phyloP scores from a whole-genome alignment of 2,329 filamentous ascomycete genomes.

The Didymella keratinophila region DNA sequence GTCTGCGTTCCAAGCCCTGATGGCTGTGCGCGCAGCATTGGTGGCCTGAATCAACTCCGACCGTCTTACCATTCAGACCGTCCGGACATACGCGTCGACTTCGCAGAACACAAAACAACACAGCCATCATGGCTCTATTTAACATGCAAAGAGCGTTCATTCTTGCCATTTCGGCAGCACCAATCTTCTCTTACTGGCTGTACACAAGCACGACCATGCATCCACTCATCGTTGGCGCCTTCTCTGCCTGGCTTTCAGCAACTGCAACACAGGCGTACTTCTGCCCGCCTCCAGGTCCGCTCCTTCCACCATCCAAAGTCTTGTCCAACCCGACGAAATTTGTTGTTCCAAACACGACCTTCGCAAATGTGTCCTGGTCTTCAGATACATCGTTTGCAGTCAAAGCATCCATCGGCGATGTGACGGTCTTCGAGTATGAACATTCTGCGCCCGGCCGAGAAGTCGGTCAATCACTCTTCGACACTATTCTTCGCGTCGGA shows the following conservation, averaged over 20 bases:
- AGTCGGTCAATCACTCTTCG: slow-evolving; percentile 21
- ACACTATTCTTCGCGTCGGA: slow-evolving; percentile 33
- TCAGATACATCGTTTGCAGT: slow-evolving; percentile 34
- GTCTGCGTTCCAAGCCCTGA: background rate
- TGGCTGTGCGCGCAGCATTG: slow-evolving; percentile 3
- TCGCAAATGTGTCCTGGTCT: slow-evolving; percentile 15
- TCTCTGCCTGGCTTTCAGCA: slow-evolving; percentile 3
- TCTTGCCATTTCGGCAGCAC: background rate
- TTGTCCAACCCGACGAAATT: slow-evolving; percentile 8
- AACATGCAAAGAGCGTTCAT: background rate
- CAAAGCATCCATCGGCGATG: slow-evolving; percentile 32
- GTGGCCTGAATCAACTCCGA: slow-evolving; percentile 7
- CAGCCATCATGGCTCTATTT: slow-evolving; percentile 10
- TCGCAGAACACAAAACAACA: background rate
- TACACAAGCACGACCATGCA: slow-evolving; percentile 6
- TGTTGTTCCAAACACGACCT: slow-evolving; percentile 11
- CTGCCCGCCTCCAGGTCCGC: slow-evolving; percentile 36
- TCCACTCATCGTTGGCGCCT: background rate
- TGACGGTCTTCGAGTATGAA: slow-evolving; percentile 28
- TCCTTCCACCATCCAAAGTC: slow-evolving; percentile 32
- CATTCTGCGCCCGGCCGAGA: slow-evolving; percentile 24
- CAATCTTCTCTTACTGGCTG: slow-evolving; percentile 10
- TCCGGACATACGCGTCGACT: background rate
- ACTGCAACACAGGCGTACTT: slow-evolving; percentile 12
- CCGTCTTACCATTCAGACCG: slow-evolving; percentile 1